phyloP scores from a whole-genome alignment of 768 basidiomycete species.

The Strobilomyces echinocephalus region DNA sequence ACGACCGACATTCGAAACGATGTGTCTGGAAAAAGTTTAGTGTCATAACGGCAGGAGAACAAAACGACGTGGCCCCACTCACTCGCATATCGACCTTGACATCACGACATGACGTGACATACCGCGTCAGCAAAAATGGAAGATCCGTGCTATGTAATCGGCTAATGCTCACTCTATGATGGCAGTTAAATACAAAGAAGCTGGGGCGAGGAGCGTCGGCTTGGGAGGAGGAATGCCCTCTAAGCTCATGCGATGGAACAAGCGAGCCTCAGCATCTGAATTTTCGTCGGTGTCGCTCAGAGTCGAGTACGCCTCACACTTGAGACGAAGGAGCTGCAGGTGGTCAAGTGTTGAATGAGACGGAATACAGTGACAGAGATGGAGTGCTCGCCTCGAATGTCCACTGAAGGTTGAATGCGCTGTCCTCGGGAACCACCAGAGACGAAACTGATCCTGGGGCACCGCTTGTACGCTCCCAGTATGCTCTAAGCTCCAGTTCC shows the following conservation, averaged over 20 bases:
- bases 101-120: constrained; percentile 14
- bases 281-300: constrained; percentile 80
- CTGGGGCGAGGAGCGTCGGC: constrained; percentile 63
- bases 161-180: constrained; percentile 76
- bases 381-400: constrained; percentile 57
- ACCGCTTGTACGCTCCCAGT: constrained; percentile 69
- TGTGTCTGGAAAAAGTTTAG: constrained; percentile 51
- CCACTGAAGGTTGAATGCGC: constrained; percentile 67
- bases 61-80: constrained; percentile 31
- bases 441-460: constrained; percentile 27
- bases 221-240: constrained; percentile 50
- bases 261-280: constrained; percentile 52
- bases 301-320: constrained; percentile 86
- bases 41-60: not conserved
- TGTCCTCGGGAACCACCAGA: constrained; percentile 40
- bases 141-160: constrained; percentile 12
- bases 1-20: constrained; percentile 76
- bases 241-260: constrained; percentile 57
- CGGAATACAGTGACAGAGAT: not conserved
- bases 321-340: constrained; percentile 67
- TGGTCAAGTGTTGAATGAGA: constrained; percentile 8
- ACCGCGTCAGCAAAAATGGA: constrained; percentile 25
- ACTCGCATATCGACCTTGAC: constrained; percentile 82
- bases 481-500: constrained; percentile 85
- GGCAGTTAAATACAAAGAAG: constrained; percentile 86